Conservation (phyloP, 2,329 filamentous ascomycete genomes). For the Cryoendolithus antarcticus region DNA sequence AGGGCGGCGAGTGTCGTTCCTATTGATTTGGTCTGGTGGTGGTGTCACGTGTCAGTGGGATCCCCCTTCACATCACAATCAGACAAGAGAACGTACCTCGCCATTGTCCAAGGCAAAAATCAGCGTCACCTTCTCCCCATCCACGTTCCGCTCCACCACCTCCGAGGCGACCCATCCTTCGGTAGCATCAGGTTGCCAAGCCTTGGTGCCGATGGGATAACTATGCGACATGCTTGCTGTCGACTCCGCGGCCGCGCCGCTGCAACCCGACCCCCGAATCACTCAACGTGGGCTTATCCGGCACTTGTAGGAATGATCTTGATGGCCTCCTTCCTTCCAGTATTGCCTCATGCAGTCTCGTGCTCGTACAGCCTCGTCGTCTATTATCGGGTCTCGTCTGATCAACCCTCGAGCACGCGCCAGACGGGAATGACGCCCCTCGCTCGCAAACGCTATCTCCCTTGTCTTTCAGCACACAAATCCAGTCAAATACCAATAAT, state of each 20-base stretch:
- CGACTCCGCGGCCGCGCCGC: slow-evolving; percentile 7
- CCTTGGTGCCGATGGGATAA: slow-evolving; percentile 92
- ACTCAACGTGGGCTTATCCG: background rate
- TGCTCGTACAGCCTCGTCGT: too few species aligned
- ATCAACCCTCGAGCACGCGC: too few species aligned
- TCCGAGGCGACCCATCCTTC: slow-evolving; percentile 98
- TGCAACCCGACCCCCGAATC: background rate
- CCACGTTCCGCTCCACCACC: slow-evolving; percentile 69
- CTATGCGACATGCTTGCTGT: slow-evolving; percentile 62
- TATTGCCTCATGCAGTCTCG: too few species aligned
- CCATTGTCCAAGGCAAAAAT: slow-evolving; percentile 86
- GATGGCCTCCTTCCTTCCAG: too few species aligned
- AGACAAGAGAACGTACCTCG: slow-evolving; percentile 48
- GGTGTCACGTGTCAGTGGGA: slow-evolving; percentile 1
- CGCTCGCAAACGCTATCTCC: too few species aligned
- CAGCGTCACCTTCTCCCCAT: slow-evolving; percentile 77
- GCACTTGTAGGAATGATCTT: too few species aligned
- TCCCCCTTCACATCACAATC: background rate
- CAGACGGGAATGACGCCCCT: too few species aligned
- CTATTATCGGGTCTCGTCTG: too few species aligned
- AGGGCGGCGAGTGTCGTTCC: slow-evolving; percentile 67
- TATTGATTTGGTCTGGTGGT: slow-evolving; percentile 60
- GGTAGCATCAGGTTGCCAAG: slow-evolving; percentile 91
- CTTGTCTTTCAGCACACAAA: too few species aligned
- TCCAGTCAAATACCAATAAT: too few species aligned